These are phyloP conservation scores for Cercophora scortea DNA, from an alignment of 495 filamentous ascomycete genomes.

Conservation along the genomic window DNA sequence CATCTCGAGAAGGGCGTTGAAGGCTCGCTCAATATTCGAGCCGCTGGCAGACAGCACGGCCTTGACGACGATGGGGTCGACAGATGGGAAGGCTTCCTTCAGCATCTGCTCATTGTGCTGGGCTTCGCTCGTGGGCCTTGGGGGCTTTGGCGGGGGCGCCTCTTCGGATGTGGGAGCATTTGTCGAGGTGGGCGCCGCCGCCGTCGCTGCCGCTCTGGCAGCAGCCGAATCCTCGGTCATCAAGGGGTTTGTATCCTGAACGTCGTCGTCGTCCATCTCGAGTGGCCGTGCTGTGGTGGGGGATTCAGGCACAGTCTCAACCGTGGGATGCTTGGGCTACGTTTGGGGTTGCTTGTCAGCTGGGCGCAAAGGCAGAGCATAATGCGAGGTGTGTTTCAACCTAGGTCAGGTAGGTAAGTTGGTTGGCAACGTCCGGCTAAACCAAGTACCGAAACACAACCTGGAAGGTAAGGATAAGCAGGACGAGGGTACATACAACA, in stretches of 20 bases:
- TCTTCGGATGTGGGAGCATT: slow-evolving; percentile 37
- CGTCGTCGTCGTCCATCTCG: slow-evolving; percentile 80
- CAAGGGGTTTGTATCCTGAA: slow-evolving; percentile 52
- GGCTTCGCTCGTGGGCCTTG: slow-evolving; percentile 70
- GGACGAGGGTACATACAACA: slow-evolving; percentile 24
- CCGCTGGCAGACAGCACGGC: slow-evolving; percentile 81
- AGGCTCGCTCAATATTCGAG: slow-evolving; percentile 85
- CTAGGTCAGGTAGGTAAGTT: too few species aligned
- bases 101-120: slow-evolving; percentile 83
- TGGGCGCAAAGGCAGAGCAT: too few species aligned
- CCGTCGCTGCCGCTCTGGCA: slow-evolving; percentile 33
- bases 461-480: not conserved
- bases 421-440: slow-evolving; percentile 5
- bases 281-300: slow-evolving; percentile 75
- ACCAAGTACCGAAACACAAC: not conserved
- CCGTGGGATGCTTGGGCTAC: slow-evolving; percentile 28
- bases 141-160: slow-evolving; percentile 73
- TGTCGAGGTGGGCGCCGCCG: slow-evolving; percentile 9
- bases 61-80: slow-evolving; percentile 76
- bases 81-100: slow-evolving; percentile 84
- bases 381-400: too few species aligned
- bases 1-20: slow-evolving; percentile 93
- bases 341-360: not conserved
- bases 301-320: slow-evolving; percentile 52
- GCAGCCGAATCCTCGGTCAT: slow-evolving; percentile 26